Conservation (phyloP, 305 asterid species). For the Fraxinus latifolia region DNA sequence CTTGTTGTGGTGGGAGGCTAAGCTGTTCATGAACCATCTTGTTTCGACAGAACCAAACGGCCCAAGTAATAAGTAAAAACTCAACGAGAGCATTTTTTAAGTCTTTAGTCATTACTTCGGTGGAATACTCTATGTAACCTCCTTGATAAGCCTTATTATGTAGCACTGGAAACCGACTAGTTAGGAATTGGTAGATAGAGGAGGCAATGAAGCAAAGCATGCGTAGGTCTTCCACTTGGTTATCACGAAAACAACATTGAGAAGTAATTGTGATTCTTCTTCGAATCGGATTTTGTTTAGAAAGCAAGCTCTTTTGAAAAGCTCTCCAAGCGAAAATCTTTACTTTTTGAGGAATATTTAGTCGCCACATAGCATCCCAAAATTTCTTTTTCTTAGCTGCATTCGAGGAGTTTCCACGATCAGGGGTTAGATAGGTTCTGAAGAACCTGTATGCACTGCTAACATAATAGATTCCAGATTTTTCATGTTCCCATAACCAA, state of each 20-base stretch:
- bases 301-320: not conserved
- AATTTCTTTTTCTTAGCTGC: not conserved
- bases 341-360: not conserved
- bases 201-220: not conserved
- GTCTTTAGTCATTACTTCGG: not conserved
- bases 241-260: not conserved
- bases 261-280: too few species aligned
- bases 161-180: not conserved
- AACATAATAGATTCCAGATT: not conserved
- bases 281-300: too few species aligned
- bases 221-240: not conserved
- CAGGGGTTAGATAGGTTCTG: not conserved
- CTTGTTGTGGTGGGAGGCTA: not conserved
- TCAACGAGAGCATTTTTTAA: not conserved
- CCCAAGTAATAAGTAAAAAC: not conserved
- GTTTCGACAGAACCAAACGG: not conserved
- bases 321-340: not conserved
- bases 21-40: not conserved
- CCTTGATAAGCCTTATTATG: not conserved
- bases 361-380: not conserved
- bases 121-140: not conserved
- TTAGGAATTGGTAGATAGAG: not conserved
- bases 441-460: not conserved
- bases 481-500: not conserved
- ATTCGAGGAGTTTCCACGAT: not conserved